Evolutionary conservation across 1,139 yeast genomes (phyloP).

Genomic region (Nakaseomyces sp.): DNA sequence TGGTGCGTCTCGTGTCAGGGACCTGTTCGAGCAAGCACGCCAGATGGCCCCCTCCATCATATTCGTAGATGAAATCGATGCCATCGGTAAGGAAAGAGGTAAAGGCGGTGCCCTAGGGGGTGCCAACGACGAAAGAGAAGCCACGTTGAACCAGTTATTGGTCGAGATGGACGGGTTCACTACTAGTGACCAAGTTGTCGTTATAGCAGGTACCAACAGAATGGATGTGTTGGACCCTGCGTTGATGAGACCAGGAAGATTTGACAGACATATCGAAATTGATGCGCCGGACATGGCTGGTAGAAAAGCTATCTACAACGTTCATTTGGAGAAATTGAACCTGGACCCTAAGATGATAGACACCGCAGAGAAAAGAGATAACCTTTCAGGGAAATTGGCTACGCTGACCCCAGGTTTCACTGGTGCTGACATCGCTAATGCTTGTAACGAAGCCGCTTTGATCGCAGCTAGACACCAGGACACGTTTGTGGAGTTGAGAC

Average conservation of each 20-base stretch:
- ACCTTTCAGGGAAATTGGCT: slow-evolving; percentile 61
- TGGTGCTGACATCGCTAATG: slow-evolving; percentile 81
- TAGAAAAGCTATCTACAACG: slow-evolving; percentile 64
- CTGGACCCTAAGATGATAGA: slow-evolving; percentile 26
- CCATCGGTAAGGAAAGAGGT: slow-evolving; percentile 70
- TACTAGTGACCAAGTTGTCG: slow-evolving; percentile 66
- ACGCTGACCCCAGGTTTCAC: slow-evolving; percentile 79
- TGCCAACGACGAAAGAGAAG: slow-evolving; percentile 71
- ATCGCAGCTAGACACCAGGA: slow-evolving; percentile 68
- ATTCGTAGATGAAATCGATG: slow-evolving; percentile 79
- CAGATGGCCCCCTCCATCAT: slow-evolving; percentile 75
- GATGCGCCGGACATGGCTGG: slow-evolving; percentile 76
- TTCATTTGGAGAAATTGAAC: slow-evolving; percentile 54
- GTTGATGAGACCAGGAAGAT: slow-evolving; percentile 74
- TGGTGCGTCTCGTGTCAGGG: slow-evolving; percentile 77
- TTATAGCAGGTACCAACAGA: slow-evolving; percentile 75
- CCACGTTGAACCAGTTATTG: slow-evolving; percentile 65
- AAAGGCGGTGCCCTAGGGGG: slow-evolving; percentile 53
- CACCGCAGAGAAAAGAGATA: slow-evolving; percentile 40
- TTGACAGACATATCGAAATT: slow-evolving; percentile 65
- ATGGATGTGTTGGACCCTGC: slow-evolving; percentile 74
- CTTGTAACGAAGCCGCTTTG: slow-evolving; percentile 75
- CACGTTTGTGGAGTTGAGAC: slow-evolving; percentile 44
- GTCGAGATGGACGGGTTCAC: slow-evolving; percentile 85
- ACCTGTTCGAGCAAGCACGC: slow-evolving; percentile 67